Base-by-base conservation (phyloP, 805 yeast species). In the Komagataella pseudopastoris region DNA sequence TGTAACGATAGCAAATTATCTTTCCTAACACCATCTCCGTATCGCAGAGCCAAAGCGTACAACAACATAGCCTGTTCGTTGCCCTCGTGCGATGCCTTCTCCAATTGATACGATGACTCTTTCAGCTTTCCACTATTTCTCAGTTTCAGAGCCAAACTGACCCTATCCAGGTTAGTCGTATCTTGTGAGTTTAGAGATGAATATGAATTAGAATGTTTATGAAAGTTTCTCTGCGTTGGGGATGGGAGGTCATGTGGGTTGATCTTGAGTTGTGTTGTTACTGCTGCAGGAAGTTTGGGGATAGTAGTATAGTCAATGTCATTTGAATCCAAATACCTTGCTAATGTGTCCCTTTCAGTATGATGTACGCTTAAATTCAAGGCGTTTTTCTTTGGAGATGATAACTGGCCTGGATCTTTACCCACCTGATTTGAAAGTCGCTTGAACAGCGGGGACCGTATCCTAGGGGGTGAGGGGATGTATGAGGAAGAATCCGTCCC, bases 31-130 rank as follows among this genome's bases (percentile, higher is more conserved):
- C 93, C 93, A 62, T 80, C 81, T 0, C 91, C 93, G 52, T 75
- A 68, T 49, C 84, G 67, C 22, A 86, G 64, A 0, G 89, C 83
- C 56, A 83, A 62, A 0, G 88, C 87, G 58, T 84, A 85, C 30
- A 83, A 61, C 48, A 80, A 71, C 83, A 79, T 83, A 1, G 89
- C 95, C 47, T 81, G 77, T 54, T 69, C 71, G 55, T 76, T 72
- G 6, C 87, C 85, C n/a, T 69, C 64, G 51, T 71, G 71, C 4
- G 90, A 84, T 1, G 87, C 85, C 30, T 75, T 70, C 55, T 78
- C 81, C 51, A 86, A 67, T 56, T 81, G 86, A 57, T 81, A 78
- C 1, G 89, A 75, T 3, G 88, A 83, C 58, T 83, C 91, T 48
- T 80, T 72, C 44, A 78, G 74, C 50, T 81, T 76, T 1, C 87